These are phyloP conservation scores for Trichosporon faecale DNA, from an alignment of 1,284 basidiomycete genomes.

Conservation along the genomic window DNA sequence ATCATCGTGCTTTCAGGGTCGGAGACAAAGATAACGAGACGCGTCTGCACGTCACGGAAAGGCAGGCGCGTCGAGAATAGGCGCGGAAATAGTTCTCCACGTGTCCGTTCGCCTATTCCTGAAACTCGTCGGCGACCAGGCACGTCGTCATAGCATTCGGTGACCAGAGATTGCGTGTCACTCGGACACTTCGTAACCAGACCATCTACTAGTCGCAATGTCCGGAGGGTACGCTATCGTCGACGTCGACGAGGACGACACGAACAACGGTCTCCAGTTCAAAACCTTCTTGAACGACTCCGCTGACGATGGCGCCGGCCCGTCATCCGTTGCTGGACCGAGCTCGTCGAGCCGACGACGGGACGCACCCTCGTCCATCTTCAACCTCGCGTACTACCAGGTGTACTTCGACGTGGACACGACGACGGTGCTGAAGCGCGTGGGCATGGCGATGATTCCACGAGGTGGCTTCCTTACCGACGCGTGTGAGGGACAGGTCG, in stretches of 20 bases:
- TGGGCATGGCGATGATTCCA: constrained; percentile 53
- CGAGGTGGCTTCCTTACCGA: constrained; percentile 53
- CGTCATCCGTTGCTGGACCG: not conserved
- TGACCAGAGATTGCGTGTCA: constrained; percentile 6
- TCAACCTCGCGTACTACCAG: constrained; percentile 54
- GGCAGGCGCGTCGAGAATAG: not conserved
- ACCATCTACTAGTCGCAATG: constrained; percentile 18
- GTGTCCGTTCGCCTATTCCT: not conserved
- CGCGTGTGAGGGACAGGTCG: constrained; percentile 54
- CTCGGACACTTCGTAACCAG: not conserved
- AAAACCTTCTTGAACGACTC: constrained; percentile 42
- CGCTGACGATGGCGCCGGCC: not conserved
- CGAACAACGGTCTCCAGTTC: constrained; percentile 46
- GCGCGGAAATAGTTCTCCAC: not conserved
- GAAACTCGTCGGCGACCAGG: not conserved
- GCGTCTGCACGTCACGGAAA: not conserved
- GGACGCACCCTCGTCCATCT: constrained; percentile 46
- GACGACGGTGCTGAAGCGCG: constrained; percentile 50
- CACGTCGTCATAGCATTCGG: constrained; percentile 7
- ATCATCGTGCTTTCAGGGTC: too few relatives aligned
- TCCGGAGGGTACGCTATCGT: constrained; percentile 49
- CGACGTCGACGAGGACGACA: constrained; percentile 50
- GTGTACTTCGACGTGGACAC: constrained; percentile 56
- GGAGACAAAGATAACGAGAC: not conserved
- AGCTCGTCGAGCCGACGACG: not conserved